Base-by-base conservation (phyloP, 1,139 yeast species). In the Wickerhamomyces sp. region DNA sequence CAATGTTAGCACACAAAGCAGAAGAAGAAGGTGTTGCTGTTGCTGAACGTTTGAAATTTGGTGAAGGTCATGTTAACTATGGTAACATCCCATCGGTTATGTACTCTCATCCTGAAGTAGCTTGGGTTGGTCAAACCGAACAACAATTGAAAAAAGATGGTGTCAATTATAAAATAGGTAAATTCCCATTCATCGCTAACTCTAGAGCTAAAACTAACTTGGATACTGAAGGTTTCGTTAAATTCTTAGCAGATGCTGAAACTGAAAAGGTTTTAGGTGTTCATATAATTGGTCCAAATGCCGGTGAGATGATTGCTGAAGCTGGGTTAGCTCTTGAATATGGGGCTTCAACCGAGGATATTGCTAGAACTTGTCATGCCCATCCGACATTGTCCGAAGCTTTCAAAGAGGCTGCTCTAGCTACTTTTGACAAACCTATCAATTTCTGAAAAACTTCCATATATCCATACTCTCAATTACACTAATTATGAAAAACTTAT, bases 11-110 rank as follows among this genome's bases (percentile, higher is more conserved):
- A 49, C 99, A 94, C 78, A 94, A 94, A 76, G 99, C 99, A 47
- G 99, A 94, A 74, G 99, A 94, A 67, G 99, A 94, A 75, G 99
- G 97, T 68, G 83, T 94, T 58, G 99, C 98, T 44, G 98, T 96
- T 49, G 97, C 78, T 48, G 99, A 94, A 71, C 86, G 78, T 74
- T 81, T 94, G 65, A 87, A 88, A 74, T 68, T 68, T 54, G 98
- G 98, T 49, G 87, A 85, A 63, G 99, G 99, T 45, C 98, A 94
- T 63, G 97, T 94, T 54, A 94, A 94, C 80, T 94, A 94, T 69
- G 95, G 83, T 55, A 92, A 87, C 70, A 92, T 94, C 56, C 99
- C 99, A 52, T 80, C 96, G 31, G 98, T 94, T 53, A 90, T 92
- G 97, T 92, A 92, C 76, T 82, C 97, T 37, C 97, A 89, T 70